A percentile compares a stretch with the other conserved stretches of the same genome.
phyloP scores from a whole-genome alignment of 768 basidiomycete species.

The Kwoniella botswanensis region DNA sequence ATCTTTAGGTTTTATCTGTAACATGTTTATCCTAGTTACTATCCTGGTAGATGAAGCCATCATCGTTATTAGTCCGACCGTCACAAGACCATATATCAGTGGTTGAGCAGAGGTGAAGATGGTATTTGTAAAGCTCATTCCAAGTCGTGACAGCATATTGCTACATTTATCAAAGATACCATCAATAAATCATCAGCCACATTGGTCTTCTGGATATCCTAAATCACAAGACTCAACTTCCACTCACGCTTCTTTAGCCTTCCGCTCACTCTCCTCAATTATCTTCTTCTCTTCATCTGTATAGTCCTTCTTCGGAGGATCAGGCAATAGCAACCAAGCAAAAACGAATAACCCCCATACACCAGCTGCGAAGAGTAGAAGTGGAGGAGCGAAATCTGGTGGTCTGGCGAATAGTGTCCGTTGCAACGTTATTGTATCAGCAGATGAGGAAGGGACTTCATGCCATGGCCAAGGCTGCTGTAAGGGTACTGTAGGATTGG shows the following conservation, averaged over 20 bases:
- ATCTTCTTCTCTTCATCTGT: constrained; percentile 17
- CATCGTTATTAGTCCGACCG: constrained; percentile 6
- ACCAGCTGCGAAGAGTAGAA: constrained; percentile 20
- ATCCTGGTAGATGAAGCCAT: constrained; percentile 19
- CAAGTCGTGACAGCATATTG: constrained; percentile 10
- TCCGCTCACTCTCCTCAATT: constrained; percentile 4
- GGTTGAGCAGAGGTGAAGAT: constrained; percentile 23
- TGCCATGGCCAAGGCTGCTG: constrained; percentile 27
- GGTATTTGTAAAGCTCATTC: constrained; percentile 7
- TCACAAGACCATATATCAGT: constrained; percentile 10
- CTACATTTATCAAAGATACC: constrained; percentile 2
- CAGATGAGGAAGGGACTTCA: constrained; percentile 5
- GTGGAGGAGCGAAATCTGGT: constrained; percentile 14
- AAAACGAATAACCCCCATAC: constrained; percentile 22
- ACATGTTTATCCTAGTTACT: constrained; percentile 26
- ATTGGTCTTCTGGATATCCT: too few relatives aligned
- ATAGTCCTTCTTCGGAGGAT: constrained; percentile 7
- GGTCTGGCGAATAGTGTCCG: constrained; percentile 24
- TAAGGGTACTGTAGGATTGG: constrained; percentile 5
- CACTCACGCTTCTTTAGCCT: constrained; percentile 19
- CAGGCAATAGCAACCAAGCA: constrained; percentile 14
- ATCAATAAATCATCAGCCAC: background rate
- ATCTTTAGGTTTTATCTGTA: constrained; percentile 15
- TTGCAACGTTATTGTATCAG: constrained; percentile 8
- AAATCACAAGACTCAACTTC: background rate